Evolutionary conservation across 2,329 filamentous ascomycete species (phyloP), one percentile per base, ranked within the genome.

Genomic region (Pseudopithomyces chartarum): DNA sequence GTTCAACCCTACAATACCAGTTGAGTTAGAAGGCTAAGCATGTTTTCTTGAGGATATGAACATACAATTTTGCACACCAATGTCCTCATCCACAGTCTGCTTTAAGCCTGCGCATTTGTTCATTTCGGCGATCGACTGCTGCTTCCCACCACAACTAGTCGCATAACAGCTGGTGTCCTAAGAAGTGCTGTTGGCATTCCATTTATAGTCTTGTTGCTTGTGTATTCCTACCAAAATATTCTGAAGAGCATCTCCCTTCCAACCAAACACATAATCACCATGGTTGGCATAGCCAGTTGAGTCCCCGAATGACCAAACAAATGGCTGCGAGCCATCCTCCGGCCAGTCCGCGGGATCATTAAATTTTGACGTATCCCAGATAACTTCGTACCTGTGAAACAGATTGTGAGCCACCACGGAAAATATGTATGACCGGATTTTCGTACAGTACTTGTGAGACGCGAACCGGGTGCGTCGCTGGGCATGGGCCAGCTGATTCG

Each of bases 221-320:
- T 26, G 7, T 20, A 29, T 4, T 15, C 50, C 6, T 47, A 54
- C 56, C 17, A 59, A 40, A 17, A 59, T 59, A 5, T 56, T 56
- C 51, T 60, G 57, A 42, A 60, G 29, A 17, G 57, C 33, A 65
- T 80, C 69, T 51, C 69, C 77, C 67, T 81, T 77, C 80, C 80
- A 82, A 55, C 80, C 80, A 67, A 82, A 82, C 58, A 82, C 70
- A 65, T 82, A 82, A 69, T 82, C 80, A 19, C 78, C 80, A 68
- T 82, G 80, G 13, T 79, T 79, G 4, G 78, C 80, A 19, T 78
- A 73, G 23, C 80, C 80, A 38, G 76, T 75, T 43, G 23, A 13
- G 36, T 65, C 63, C 11, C 63, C 63, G 29, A 61, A 60, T 10
- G 52, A 57, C 49, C 56, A 63, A 1, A 65, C 61, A 32, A 65